phyloP scores from a whole-genome alignment of 2,329 filamentous ascomycete genomes.

The Corynespora cassiicola region DNA sequence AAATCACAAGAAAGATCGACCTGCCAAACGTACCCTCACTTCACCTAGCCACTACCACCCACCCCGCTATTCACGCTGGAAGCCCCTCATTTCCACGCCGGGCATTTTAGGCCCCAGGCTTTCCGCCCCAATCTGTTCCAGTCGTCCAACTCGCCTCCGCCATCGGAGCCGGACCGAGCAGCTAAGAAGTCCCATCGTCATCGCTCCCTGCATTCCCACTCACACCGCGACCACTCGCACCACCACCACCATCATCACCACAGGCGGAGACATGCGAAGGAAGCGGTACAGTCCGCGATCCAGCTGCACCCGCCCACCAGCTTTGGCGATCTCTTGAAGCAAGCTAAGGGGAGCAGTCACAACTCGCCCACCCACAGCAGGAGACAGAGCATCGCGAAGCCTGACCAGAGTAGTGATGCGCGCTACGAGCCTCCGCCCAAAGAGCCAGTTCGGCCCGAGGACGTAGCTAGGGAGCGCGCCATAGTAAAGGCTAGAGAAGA shows the following conservation, averaged over 20 bases:
- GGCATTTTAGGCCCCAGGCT: slow-evolving; percentile 13
- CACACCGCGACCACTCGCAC: slow-evolving; percentile 33
- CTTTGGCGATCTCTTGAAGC: slow-evolving; percentile 51
- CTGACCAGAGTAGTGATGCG: slow-evolving; percentile 13
- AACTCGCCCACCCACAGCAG: slow-evolving; percentile 38
- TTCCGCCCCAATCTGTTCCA: slow-evolving; percentile 33
- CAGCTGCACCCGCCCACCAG: slow-evolving; percentile 53
- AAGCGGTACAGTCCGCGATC: slow-evolving; percentile 52
- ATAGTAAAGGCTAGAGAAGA: slow-evolving; percentile 44
- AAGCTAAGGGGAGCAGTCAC: slow-evolving; percentile 38
- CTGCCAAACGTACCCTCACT: no score
- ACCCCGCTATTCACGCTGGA: no score
- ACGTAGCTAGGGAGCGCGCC: slow-evolving; percentile 46
- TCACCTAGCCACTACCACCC: no score
- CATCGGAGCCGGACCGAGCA: slow-evolving; percentile 24
- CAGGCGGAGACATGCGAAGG: slow-evolving; percentile 46
- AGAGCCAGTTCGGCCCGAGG: slow-evolving; percentile 43
- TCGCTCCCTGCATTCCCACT: slow-evolving; percentile 36
- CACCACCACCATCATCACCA: slow-evolving; percentile 37
- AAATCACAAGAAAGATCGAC: no score
- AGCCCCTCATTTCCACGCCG: no score
- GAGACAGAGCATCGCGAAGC: slow-evolving; percentile 31
- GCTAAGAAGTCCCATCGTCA: slow-evolving; percentile 36
- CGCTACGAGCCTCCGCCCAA: slow-evolving; percentile 21
- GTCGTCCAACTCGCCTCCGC: slow-evolving; percentile 25